Conservation (phyloP, 768 basidiomycete genomes). For the Boletellus ananas region DNA sequence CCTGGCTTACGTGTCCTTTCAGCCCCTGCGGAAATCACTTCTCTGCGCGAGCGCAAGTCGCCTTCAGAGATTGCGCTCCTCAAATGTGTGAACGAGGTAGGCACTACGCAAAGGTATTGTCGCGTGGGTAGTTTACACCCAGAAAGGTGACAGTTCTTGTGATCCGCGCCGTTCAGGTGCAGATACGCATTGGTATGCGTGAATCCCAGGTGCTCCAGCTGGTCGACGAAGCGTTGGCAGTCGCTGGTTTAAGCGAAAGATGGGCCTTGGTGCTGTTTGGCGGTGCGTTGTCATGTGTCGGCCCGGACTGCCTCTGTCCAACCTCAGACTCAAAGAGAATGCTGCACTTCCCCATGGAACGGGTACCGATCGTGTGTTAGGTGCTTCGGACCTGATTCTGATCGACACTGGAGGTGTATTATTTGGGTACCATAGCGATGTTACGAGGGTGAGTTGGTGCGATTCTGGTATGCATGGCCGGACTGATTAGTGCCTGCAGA, state of each 20-base stretch:
- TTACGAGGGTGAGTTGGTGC: slow-evolving; percentile 58
- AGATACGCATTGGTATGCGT: slow-evolving; percentile 66
- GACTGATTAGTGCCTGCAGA: slow-evolving; percentile 34
- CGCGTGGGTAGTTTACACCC: not conserved
- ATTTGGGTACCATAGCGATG: slow-evolving; percentile 74
- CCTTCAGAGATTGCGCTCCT: slow-evolving; percentile 64
- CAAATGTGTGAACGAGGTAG: slow-evolving; percentile 76
- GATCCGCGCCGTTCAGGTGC: slow-evolving; percentile 58
- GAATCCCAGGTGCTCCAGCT: slow-evolving; percentile 68
- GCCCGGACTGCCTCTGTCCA: not conserved
- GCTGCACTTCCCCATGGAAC: slow-evolving; percentile 84
- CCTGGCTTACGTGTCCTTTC: slow-evolving; percentile 38
- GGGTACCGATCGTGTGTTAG: slow-evolving; percentile 63
- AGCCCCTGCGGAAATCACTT: slow-evolving; percentile 53
- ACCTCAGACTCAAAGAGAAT: slow-evolving; percentile 50
- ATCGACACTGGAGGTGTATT: slow-evolving; percentile 72
- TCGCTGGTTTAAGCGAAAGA: slow-evolving; percentile 55
- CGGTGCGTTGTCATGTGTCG: slow-evolving; percentile 40
- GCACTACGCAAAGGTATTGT: not conserved
- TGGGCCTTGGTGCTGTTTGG: slow-evolving; percentile 75
- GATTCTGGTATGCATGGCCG: not conserved
- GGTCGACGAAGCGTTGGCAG: slow-evolving; percentile 50
- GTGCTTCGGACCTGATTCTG: slow-evolving; percentile 58
- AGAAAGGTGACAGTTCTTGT: slow-evolving; percentile 71
- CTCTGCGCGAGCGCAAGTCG: slow-evolving; percentile 73